Evolutionary conservation across 2,329 filamentous ascomycete genomes (phyloP).

Genomic region (Cercospora sojina): DNA sequence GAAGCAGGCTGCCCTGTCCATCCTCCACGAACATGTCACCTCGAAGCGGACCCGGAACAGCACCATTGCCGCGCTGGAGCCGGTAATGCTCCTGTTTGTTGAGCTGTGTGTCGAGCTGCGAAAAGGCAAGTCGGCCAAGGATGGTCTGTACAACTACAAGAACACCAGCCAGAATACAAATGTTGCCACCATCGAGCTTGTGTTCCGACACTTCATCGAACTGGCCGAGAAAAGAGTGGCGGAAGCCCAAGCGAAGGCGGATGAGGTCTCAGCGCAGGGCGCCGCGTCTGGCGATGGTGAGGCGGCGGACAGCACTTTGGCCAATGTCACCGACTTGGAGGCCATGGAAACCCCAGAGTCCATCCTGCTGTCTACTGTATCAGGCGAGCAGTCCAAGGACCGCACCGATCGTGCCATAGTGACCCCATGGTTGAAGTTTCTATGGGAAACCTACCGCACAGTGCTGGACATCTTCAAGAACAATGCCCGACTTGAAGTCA

Average conservation of each 20-base stretch:
- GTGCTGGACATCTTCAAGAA: conserved; percentile 98
- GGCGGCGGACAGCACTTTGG: conserved; percentile 68
- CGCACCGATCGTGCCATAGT: conserved; percentile 97
- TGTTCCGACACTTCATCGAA: conserved; percentile 97
- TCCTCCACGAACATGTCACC: conserved; percentile 98
- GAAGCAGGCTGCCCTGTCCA: conserved; percentile 83
- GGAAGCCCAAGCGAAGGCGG: conserved; percentile 91
- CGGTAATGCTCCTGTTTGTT: conserved; percentile 96
- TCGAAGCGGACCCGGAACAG: conserved; percentile 97
- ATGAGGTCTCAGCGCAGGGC: conserved; percentile 80
- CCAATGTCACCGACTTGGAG: conserved; percentile 90
- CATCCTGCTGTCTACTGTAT: conserved; percentile 94
- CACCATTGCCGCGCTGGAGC: conserved; percentile 92
- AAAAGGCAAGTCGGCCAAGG: conserved; percentile 98
- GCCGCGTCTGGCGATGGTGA: conserved; percentile 55
- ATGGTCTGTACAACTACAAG: conserved; percentile 99
- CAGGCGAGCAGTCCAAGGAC: conserved; percentile 94
- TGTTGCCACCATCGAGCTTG: conserved; percentile 94
- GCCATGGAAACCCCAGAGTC: conserved; percentile 97
- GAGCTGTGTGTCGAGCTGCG: conserved; percentile 95
- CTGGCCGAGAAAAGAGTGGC: conserved; percentile 95
- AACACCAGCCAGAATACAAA: conserved; percentile 99
- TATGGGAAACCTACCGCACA: conserved; percentile 99
- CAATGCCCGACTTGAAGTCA: conserved; percentile 93
- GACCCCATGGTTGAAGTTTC: conserved; percentile 97